Evolutionary conservation across 2,329 filamentous ascomycete species (phyloP), one percentile per base, ranked within the genome.

Genomic region (Paecilomyces variotii): DNA sequence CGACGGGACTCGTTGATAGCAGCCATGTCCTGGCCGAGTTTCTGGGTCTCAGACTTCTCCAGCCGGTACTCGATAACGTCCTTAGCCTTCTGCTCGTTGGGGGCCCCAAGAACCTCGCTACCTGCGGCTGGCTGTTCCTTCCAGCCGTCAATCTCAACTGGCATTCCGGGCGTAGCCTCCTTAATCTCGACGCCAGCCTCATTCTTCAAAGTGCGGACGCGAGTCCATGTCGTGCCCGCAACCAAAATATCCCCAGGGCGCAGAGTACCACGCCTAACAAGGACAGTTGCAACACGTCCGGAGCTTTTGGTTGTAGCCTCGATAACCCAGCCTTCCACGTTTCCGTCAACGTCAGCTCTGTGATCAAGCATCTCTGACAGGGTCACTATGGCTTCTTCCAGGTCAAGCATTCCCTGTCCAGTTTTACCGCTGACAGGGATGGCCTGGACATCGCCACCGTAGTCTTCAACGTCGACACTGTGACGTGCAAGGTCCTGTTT

Each of bases 141-240:
- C 94, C 94, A 99, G n/a, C 94, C 94, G 62, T 97, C 86, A 24
- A 99, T 85, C 73, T 97, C 91, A 2, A 96, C 89, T 0, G 95
- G 91, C 28, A 87, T 94, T 35, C 94, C 94, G 0, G 94, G 95
- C 0, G 87, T 85, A 12, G 91, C 92, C 72, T 91, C 86, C 0
- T 79, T 65, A 14, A 97, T 78, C 11, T 86, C 80, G 1, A 82
- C 76, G 24, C 94, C 93, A 3, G 88, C 88, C 77, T 97, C 93
- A 69, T 97, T 96, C 27, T 87, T 86, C 25, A 99, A 79, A 34
- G 84, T 84, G 30, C 92, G 87, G n/a, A 99, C 86, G 64, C 87
- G 88, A 53, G 92, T 87, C 88, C 91, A 97, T 0, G 91, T 90
- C 50, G 84, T 87, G 26, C 94, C 95, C 1, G 94, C 94, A 9